Evolutionary conservation across 371 early-diverging fungal species (phyloP).

Genomic region (Syncephalastrum contaminatum): DNA sequence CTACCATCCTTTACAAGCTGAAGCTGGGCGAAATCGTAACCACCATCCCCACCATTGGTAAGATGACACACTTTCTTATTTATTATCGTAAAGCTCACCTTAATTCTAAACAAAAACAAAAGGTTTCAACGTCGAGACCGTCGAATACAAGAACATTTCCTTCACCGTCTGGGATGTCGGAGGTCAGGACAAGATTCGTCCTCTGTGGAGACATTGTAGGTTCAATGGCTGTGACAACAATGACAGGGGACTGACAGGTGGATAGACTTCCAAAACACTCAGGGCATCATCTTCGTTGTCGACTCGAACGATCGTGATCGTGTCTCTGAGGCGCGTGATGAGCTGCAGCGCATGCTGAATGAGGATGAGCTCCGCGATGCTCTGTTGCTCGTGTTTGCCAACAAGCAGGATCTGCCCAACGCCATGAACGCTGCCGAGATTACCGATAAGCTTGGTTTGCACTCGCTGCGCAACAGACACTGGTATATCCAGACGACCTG

Average conservation of each 20-base stretch:
- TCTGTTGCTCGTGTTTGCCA: conserved; percentile 91
- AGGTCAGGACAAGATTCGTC: conserved; percentile 68
- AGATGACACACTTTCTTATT: conserved; percentile 8
- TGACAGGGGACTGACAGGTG: conserved; percentile 26
- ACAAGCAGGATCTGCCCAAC: conserved; percentile 96
- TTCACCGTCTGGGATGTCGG: conserved; percentile 97
- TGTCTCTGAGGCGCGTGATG: conserved; percentile 83
- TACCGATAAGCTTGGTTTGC: conserved; percentile 87
- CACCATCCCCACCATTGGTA: conserved; percentile 89
- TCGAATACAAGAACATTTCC: conserved; percentile 96
- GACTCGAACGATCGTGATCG: conserved; percentile 94
- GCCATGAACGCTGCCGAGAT: conserved; percentile 95
- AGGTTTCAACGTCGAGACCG: conserved; percentile 92
- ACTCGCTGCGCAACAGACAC: conserved; percentile 82
- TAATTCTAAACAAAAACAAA: conserved; percentile 21
- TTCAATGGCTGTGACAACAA: background rate
- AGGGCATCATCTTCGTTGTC: conserved; percentile 96
- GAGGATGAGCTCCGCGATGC: conserved; percentile 95
- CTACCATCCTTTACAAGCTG: conserved; percentile 90
- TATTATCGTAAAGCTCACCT: no score
- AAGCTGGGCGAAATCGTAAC: conserved; percentile 94
- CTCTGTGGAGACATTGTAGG: conserved; percentile 57
- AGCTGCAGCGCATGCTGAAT: conserved; percentile 83
- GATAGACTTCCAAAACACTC: conserved; percentile 89
- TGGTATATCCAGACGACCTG: conserved; percentile 93